Conservation (phyloP, 352 stramenopile species). For the Vaucheria bursata region DNA sequence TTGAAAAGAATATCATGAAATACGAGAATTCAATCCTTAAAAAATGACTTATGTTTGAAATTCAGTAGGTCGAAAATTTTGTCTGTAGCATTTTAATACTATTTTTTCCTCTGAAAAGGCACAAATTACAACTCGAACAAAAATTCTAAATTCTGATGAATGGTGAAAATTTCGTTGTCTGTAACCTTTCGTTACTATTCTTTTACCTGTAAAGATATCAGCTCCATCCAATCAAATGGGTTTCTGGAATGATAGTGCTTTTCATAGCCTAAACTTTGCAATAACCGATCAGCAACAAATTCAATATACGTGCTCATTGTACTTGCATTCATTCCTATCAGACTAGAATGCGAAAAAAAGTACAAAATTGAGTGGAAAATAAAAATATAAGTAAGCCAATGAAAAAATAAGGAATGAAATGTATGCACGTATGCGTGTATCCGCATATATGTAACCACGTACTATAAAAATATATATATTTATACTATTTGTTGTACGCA, state of each 20-base stretch:
- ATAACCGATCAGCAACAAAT: slow-evolving; percentile 90
- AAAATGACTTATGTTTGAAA: no score
- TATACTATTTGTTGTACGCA: no score
- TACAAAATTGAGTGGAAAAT: background rate
- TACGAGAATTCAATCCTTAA: background rate
- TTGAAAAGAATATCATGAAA: background rate
- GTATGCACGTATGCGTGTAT: no score
- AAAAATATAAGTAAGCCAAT: no score
- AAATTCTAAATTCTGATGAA: background rate
- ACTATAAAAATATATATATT: no score
- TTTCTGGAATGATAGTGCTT: slow-evolving; percentile 78
- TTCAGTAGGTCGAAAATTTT: background rate
- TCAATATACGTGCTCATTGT: slow-evolving; percentile 99
- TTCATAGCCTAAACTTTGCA: slow-evolving; percentile 55
- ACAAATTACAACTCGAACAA: background rate
- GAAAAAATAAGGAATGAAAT: no score
- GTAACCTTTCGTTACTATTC: no score
- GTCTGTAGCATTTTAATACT: background rate
- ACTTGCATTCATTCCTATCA: slow-evolving; percentile 96
- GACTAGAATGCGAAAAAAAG: slow-evolving; percentile 32
- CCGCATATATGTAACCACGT: no score
- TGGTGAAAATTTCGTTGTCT: background rate
- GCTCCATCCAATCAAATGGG: slow-evolving; percentile 99
- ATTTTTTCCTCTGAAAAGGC: background rate
- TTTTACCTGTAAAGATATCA: slow-evolving; percentile 73